These are phyloP conservation scores for Beauveria medogensis DNA, from an alignment of 2,329 filamentous ascomycete genomes.

Conservation along the genomic window DNA sequence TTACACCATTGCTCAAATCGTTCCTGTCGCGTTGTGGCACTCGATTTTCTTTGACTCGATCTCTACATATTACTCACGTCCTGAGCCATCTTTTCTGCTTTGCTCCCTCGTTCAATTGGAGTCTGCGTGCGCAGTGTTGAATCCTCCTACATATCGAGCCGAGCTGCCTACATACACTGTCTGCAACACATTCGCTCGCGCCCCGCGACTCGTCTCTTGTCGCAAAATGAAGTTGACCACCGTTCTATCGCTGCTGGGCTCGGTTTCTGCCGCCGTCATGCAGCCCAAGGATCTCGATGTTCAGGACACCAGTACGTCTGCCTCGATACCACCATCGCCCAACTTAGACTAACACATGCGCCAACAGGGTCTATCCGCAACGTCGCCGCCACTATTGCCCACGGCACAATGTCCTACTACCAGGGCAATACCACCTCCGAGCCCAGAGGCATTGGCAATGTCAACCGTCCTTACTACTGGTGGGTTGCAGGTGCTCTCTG, in stretches of 20 bases:
- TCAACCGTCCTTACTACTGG: conserved; percentile 62
- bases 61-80: background rate
- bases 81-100: background rate
- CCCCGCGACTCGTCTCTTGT: background rate
- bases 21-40: background rate
- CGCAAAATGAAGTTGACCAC: conserved; percentile 18
- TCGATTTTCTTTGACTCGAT: background rate
- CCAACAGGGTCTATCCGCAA: conserved; percentile 50
- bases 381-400: conserved; percentile 52
- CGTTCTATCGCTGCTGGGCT: background rate
- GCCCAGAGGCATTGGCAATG: conserved; percentile 46
- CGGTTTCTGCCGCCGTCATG: conserved; percentile 20
- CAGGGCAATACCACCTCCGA: conserved; percentile 41
- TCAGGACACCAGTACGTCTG: conserved; percentile 24
- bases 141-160: background rate
- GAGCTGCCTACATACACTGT: background rate
- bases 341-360: conserved; percentile 13
- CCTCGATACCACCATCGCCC: background rate
- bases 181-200: background rate
- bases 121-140: background rate
- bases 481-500: conserved; percentile 59
- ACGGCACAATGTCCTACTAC: conserved; percentile 57
- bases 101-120: background rate
- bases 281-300: conserved; percentile 33
- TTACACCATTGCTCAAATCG: background rate